Base-by-base conservation (phyloP, 192 early-diverging fungal genomes). In the Backusella circina region DNA sequence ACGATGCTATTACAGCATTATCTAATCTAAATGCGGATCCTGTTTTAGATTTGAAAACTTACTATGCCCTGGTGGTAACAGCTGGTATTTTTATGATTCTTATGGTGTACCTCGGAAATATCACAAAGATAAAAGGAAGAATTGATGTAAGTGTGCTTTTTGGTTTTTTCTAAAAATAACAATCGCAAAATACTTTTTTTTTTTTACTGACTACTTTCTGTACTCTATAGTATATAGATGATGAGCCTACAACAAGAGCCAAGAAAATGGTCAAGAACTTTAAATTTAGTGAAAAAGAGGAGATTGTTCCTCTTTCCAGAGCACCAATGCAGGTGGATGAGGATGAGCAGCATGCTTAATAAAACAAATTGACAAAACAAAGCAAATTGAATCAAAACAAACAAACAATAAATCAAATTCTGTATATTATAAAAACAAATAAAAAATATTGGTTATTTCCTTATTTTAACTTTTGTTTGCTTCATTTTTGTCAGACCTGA, bases 61-160 rank as follows among this genome's bases (percentile, higher is more conserved):
- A 61, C 26, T 61, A 61, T 26, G 54, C 54, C 10, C 54, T 61
- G 23, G 54, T 12, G 10, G 2, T 61, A 5, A 61, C 54, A 12
- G 54, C 54, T 28, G 54, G 54, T 61, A 61, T 61, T 9, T 61
- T 61, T 28, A 61, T 61, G 54, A 61, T 61, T 61, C 54, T 61
- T 61, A 61, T 61, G 54, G 54, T 61, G 21, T 61, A 61, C 54
- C 54, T 61, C 23, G 54, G 54, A 61, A 61, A 61, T 12, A 61
- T 61, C 23, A 61, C 54, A 28, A 61, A 61, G 23, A 61, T 61
- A 61, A 23, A 61, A 61, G 54, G 54, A 61, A 61, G 54, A 13
- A 15, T 12, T 26, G 54, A 61, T 8, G 54, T 61, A 61, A 28
- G 54, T 28, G 54, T 61, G 13, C 7, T 28, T 12, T 10, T 26